phyloP scores from a whole-genome alignment of 306 rosid genomes.

The Prunus kanzakura region DNA sequence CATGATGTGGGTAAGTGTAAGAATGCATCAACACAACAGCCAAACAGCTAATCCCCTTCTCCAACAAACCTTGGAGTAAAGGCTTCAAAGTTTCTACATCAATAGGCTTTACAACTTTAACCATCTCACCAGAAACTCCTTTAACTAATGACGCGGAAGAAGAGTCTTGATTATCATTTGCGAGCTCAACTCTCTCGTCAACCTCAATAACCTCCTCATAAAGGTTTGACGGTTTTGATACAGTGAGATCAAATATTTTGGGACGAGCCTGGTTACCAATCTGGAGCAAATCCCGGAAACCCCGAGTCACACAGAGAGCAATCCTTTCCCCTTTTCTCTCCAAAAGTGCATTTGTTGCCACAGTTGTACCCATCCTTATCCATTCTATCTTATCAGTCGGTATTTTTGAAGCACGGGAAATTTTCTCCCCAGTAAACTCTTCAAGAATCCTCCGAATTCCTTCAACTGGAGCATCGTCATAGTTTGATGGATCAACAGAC shows the following conservation, averaged over 20 bases:
- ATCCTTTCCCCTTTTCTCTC: constrained; percentile 91
- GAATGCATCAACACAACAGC: constrained; percentile 95
- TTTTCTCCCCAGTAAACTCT: constrained; percentile 50
- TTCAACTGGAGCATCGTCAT: constrained; percentile 90
- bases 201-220: constrained; percentile 87
- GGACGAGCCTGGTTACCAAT: constrained; percentile 98
- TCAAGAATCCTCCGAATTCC: constrained; percentile 85
- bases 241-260: constrained; percentile 79
- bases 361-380: constrained; percentile 99
- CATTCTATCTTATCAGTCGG: constrained; percentile 90
- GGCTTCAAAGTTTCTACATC: constrained; percentile 61
- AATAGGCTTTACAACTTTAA: constrained; percentile 69
- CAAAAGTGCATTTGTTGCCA: constrained; percentile 88
- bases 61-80: constrained; percentile 45
- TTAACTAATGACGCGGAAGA: constrained; percentile 39
- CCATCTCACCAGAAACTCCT: constrained; percentile 87
- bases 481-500: constrained; percentile 88
- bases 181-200: constrained; percentile 74
- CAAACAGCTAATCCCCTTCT: constrained; percentile 72
- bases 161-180: constrained; percentile 25
- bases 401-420: constrained; percentile 56
- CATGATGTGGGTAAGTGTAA: constrained; percentile 79
- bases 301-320: constrained; percentile 84
- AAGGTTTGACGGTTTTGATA: constrained; percentile 76
- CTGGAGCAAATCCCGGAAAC: constrained; percentile 83